Conservation (phyloP, 1,139 yeast genomes). For the Geotrichum cucujoidarum region DNA sequence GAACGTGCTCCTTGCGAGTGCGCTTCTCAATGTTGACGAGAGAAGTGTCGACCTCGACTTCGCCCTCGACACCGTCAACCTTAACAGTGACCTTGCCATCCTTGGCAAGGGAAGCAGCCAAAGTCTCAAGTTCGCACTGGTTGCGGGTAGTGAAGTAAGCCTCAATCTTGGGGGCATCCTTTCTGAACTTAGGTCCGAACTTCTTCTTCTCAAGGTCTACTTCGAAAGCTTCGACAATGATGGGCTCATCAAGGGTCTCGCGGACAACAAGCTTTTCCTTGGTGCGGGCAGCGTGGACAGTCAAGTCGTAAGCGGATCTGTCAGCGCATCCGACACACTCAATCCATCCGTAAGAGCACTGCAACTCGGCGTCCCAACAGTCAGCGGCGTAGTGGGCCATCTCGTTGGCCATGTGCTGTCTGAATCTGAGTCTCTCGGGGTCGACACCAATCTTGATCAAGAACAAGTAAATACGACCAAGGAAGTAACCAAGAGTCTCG, state of each 20-base stretch:
- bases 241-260: constrained; percentile 79
- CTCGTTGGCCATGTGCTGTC: constrained; percentile 98
- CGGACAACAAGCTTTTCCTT: constrained; percentile 93
- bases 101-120: constrained; percentile 60
- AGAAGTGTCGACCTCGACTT: constrained; percentile 64
- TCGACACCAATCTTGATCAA: constrained; percentile 88
- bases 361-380: constrained; percentile 99
- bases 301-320: constrained; percentile 94
- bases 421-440: constrained; percentile 76
- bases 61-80: constrained; percentile 57
- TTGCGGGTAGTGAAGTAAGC: constrained; percentile 69
- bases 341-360: constrained; percentile 96
- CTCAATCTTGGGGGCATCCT: constrained; percentile 91
- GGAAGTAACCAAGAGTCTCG: constrained; percentile 93
- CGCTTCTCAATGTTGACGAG: constrained; percentile 73
- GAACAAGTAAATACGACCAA: constrained; percentile 86
- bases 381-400: constrained; percentile 99
- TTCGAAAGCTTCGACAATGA: constrained; percentile 76
- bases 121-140: constrained; percentile 78
- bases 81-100: constrained; percentile 61
- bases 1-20: constrained; percentile 78
- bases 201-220: constrained; percentile 86
- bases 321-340: constrained; percentile 99
- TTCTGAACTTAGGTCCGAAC: constrained; percentile 96
- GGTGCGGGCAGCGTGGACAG: constrained; percentile 92